Evolutionary conservation across 2,329 filamentous ascomycete species (phyloP).

Genomic region (Bipolaris gigantea): DNA sequence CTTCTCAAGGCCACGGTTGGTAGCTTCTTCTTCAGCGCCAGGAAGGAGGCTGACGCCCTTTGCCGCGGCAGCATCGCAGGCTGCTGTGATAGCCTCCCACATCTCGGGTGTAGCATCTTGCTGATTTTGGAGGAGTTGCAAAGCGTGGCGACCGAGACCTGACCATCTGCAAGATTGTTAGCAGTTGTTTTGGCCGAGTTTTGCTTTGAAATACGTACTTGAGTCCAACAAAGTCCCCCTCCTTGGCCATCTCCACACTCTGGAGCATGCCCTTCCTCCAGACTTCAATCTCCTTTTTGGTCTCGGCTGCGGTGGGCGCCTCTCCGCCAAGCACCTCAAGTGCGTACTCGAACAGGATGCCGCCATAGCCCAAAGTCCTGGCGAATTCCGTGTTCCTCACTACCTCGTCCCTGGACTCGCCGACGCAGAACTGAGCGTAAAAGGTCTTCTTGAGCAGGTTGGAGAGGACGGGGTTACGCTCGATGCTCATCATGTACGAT

Average conservation of each 20-base stretch:
- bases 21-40: conserved; percentile 79
- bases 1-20: conserved; percentile 78
- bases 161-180: conserved; percentile 62
- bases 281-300: conserved; percentile 63
- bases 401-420: conserved; percentile 72
- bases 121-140: conserved; percentile 66
- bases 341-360: conserved; percentile 83
- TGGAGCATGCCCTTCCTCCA: conserved; percentile 77
- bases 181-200: neutral
- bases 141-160: conserved; percentile 74
- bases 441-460: conserved; percentile 77
- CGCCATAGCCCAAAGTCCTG: conserved; percentile 78
- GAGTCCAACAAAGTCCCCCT: conserved; percentile 58
- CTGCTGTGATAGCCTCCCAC: conserved; percentile 68
- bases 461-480: conserved; percentile 71
- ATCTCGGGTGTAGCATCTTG: conserved; percentile 66
- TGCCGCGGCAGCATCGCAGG: conserved; percentile 71
- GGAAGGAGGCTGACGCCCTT: conserved; percentile 76
- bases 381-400: conserved; percentile 60
- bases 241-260: conserved; percentile 61
- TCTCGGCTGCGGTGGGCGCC: conserved; percentile 56
- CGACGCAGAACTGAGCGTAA: conserved; percentile 89
- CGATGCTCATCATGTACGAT: conserved; percentile 68
- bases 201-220: conserved; percentile 45
- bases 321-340: conserved; percentile 73